Evolutionary conservation across 331 rosid genomes (phyloP).

Genomic region (Acacia concinna): DNA sequence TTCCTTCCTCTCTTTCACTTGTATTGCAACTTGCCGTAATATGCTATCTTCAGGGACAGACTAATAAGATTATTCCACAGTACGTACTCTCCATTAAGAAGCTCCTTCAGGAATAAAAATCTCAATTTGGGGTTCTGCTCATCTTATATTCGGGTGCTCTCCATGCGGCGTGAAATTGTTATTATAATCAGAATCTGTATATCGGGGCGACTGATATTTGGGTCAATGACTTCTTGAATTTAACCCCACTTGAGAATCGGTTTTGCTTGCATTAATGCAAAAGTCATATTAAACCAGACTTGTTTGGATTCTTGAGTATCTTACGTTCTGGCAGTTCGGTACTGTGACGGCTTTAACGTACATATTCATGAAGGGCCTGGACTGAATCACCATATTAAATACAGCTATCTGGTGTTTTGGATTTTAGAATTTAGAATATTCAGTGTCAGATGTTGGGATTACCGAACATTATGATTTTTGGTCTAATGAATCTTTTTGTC

Average conservation of each 20-base stretch:
- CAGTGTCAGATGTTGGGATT: neutral
- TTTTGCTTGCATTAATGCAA: neutral
- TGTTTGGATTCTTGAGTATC: neutral
- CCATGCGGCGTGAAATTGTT: neutral
- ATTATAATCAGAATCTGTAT: neutral
- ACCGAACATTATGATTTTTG: too few relatives aligned
- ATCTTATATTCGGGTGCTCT: neutral
- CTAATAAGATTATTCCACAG: neutral
- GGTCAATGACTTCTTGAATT: neutral
- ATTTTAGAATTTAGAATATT: neutral
- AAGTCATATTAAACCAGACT: too few relatives aligned
- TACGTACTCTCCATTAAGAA: conserved; percentile 8
- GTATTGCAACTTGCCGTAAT: conserved; percentile 44
- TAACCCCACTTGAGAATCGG: neutral
- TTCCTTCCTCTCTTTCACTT: conserved; percentile 27
- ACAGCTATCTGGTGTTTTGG: neutral
- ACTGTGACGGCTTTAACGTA: neutral
- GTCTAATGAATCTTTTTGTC: neutral
- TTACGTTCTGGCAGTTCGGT: neutral
- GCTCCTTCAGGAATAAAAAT: conserved; percentile 9
- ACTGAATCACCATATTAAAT: neutral
- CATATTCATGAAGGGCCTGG: neutral
- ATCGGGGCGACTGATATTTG: neutral
- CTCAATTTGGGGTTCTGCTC: neutral
- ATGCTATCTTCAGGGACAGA: neutral